A percentile compares a stretch with the other conserved stretches of the same genome.
These are phyloP conservation scores for Suillus subaureus DNA, from an alignment of 768 basidiomycete species.

Conservation along the genomic window DNA sequence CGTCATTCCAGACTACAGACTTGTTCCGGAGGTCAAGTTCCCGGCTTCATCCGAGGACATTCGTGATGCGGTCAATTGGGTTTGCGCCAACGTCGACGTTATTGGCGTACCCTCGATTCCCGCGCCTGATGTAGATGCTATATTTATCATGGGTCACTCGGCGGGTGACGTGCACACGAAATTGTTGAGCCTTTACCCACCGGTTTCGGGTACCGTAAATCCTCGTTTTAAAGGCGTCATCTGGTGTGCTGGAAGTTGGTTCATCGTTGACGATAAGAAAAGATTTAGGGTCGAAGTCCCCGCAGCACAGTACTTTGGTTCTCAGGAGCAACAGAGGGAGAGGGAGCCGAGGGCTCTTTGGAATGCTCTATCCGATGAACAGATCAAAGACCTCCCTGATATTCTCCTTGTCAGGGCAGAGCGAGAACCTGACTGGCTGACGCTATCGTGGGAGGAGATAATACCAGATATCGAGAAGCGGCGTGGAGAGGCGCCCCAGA, in stretches of 20 bases:
- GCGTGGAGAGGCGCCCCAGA: conserved; percentile 33
- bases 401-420: conserved; percentile 53
- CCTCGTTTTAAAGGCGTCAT: conserved; percentile 45
- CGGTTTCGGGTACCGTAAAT: conserved; percentile 32
- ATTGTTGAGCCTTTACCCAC: conserved; percentile 44
- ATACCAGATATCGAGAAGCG: conserved; percentile 39
- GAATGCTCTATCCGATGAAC: conserved; percentile 34
- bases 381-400: conserved; percentile 45
- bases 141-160: conserved; percentile 63
- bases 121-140: conserved; percentile 40
- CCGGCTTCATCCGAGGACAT: conserved; percentile 59
- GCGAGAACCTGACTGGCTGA: conserved; percentile 51
- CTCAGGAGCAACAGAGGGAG: conserved; percentile 42
- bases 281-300: conserved; percentile 27
- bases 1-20: conserved; percentile 71
- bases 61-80: conserved; percentile 61
- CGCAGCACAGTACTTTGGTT: conserved; percentile 35
- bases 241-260: conserved; percentile 49
- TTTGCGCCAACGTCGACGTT: conserved; percentile 37
- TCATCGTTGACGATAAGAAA: conserved; percentile 32
- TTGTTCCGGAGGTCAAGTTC: conserved; percentile 58
- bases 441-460: conserved; percentile 40
- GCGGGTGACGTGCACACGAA: conserved; percentile 57
- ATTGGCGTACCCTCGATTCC: conserved; percentile 20
- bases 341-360: conserved; percentile 47